Conservation (phyloP, 768 basidiomycete species). For the Tubosaeta brunneosetosa region DNA sequence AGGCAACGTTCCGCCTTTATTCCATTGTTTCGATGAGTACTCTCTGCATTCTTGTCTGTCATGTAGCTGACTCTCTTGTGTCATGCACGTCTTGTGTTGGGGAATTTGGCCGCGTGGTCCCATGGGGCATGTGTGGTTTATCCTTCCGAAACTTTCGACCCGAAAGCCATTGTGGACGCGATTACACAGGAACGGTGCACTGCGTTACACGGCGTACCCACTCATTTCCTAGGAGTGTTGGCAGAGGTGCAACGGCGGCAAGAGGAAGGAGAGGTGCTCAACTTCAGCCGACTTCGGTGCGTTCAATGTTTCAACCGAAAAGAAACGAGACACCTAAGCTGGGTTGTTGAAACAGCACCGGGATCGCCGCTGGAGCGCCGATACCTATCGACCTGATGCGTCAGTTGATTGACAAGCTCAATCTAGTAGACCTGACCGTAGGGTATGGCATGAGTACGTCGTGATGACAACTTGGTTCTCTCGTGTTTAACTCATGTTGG, state of each 20-base stretch:
- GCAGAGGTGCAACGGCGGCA: constrained; percentile 58
- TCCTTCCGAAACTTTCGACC: constrained; percentile 60
- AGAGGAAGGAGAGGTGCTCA: constrained; percentile 40
- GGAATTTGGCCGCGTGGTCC: constrained; percentile 75
- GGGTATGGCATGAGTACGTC: constrained; percentile 85
- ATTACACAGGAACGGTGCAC: constrained; percentile 68
- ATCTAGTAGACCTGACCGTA: constrained; percentile 65
- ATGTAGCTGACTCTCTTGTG: constrained; percentile 8
- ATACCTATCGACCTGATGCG: constrained; percentile 80
- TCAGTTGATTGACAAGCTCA: constrained; percentile 59
- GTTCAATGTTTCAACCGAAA: constrained; percentile 2
- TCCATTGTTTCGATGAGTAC: constrained; percentile 87
- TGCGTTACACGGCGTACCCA: constrained; percentile 80
- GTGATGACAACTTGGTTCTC: background rate
- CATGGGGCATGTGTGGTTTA: constrained; percentile 75
- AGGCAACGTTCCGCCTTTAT: constrained; percentile 83
- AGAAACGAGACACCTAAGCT: background rate
- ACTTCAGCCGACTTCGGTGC: constrained; percentile 55
- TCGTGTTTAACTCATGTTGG: constrained; percentile 2
- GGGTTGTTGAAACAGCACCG: constrained; percentile 47
- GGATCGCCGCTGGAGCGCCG: constrained; percentile 77
- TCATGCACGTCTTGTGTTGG: constrained; percentile 65
- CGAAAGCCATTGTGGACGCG: constrained; percentile 64
- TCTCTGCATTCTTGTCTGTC: background rate
- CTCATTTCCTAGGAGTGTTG: constrained; percentile 76